A percentile compares a stretch with the other conserved stretches of the same genome.
Conservation (phyloP, 768 basidiomycete genomes). For the Termitomyces sp. region DNA sequence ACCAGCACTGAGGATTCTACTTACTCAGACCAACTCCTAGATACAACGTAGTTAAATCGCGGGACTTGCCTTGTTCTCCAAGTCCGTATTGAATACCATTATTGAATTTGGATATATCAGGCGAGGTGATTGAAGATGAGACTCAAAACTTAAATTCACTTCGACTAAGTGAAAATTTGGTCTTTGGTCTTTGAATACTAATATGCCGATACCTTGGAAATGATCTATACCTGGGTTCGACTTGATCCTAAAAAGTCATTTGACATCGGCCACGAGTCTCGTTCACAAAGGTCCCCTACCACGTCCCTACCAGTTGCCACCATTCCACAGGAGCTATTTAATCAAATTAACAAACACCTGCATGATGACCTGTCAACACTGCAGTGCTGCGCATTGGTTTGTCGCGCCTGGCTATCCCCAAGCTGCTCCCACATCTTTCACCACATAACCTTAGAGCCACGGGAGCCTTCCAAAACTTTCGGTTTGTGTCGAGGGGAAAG, state of each 20-base stretch:
- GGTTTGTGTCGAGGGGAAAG: background rate
- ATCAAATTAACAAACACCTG: conserved; percentile 22
- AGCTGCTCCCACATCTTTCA: conserved; percentile 23
- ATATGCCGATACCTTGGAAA: too few species aligned
- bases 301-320: background rate
- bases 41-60: too few species aligned
- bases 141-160: too few species aligned
- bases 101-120: too few species aligned
- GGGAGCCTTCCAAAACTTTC: conserved; percentile 2
- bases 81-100: too few species aligned
- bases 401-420: conserved; percentile 22
- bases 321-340: conserved; percentile 28
- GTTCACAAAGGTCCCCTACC: background rate
- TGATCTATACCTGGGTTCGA: conserved; percentile 5
- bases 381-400: conserved; percentile 23
- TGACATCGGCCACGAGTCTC: background rate
- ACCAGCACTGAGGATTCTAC: too few species aligned
- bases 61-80: too few species aligned
- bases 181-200: too few species aligned
- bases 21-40: too few species aligned
- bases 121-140: too few species aligned
- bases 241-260: background rate
- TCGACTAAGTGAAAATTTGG: too few species aligned
- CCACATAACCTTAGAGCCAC: conserved; percentile 18
- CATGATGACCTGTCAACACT: conserved; percentile 19